Base-by-base conservation (phyloP, 345 rosid species). In the Hypericum androsaemum region DNA sequence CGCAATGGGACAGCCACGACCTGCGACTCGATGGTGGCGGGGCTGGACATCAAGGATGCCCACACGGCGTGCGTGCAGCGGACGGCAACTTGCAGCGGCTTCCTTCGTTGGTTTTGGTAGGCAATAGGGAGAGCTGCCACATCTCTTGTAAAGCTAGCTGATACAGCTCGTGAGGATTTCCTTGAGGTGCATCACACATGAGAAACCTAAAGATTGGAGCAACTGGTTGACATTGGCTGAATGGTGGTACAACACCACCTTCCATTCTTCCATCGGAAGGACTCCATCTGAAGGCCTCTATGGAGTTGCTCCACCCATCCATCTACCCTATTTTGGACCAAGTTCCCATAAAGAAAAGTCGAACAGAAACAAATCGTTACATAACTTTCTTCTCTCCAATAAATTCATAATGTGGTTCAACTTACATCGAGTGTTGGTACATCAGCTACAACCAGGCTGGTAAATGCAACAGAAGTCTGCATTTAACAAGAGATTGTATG, bases 121-220 rank as follows among this genome's bases (percentile, higher is more conserved):
- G 86, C 97, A 22, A 74, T 88, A 78, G 74, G 87, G 11, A 83
- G 79, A 76, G 95, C 94, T 43, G 99, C 97, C 53, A 73, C 67
- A 61, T 86, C 99, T 55, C 83, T 88, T 46, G 65, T 95, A 11
- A 94, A 86, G 77, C 69, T 94, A 53, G 97, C 97, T 5, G 95
- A 86, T 66, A 71, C 83, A n/a, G 95, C 97, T 50, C 80, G 92
- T 13, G 84, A 81, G 69, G 97, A 94, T n/a, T n/a, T n/a, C n/a
- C n/a, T n/a, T n/a, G n/a, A n/a, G n/a, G n/a, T n/a, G n/a, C n/a
- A n/a, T n/a, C n/a, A n/a, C n/a, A n/a, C n/a, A n/a, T n/a, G n/a
- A n/a, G n/a, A n/a, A n/a, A n/a, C n/a, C n/a, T n/a, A n/a, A n/a
- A n/a, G n/a, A n/a, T n/a, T n/a, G n/a, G n/a, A n/a, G n/a, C n/a